Conservation (phyloP, 805 yeast genomes). For the Yarrowia porcina region DNA sequence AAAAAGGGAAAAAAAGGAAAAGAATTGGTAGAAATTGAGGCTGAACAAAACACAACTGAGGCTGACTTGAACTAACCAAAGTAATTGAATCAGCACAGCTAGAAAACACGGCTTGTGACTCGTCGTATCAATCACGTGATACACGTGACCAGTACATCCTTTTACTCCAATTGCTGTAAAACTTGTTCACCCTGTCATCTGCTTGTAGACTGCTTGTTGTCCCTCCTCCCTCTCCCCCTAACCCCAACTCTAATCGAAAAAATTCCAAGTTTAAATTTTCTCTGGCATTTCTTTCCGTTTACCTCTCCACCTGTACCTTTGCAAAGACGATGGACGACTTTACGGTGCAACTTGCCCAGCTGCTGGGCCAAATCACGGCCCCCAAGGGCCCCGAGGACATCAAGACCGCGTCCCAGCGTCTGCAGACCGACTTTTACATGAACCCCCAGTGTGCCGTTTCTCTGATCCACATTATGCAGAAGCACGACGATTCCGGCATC, state of each 20-base stretch:
- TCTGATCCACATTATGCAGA: slow-evolving; percentile 74
- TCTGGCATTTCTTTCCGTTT: too few relatives aligned
- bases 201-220: too few relatives aligned
- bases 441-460: slow-evolving; percentile 74
- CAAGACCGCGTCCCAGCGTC: slow-evolving; percentile 73
- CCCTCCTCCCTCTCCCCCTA: neutral
- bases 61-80: too few relatives aligned
- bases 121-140: too few relatives aligned
- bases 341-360: slow-evolving; percentile 55
- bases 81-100: too few relatives aligned
- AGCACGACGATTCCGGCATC: slow-evolving; percentile 62
- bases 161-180: too few relatives aligned
- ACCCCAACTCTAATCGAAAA: slow-evolving; percentile 22
- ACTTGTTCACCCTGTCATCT: too few relatives aligned
- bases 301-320: neutral
- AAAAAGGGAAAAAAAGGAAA: too few relatives aligned
- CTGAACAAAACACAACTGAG: too few relatives aligned
- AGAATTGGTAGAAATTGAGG: neutral
- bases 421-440: slow-evolving; percentile 70
- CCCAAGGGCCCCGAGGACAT: slow-evolving; percentile 67
- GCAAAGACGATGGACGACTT: slow-evolving; percentile 25
- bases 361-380: slow-evolving; percentile 70
- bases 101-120: too few relatives aligned
- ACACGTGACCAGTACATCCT: too few relatives aligned
- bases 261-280: slow-evolving; percentile 14